Evolutionary conservation across 257 asterid genomes (phyloP), one percentile per base, ranked within the genome.

Genomic region (Penstemon eatonii): DNA sequence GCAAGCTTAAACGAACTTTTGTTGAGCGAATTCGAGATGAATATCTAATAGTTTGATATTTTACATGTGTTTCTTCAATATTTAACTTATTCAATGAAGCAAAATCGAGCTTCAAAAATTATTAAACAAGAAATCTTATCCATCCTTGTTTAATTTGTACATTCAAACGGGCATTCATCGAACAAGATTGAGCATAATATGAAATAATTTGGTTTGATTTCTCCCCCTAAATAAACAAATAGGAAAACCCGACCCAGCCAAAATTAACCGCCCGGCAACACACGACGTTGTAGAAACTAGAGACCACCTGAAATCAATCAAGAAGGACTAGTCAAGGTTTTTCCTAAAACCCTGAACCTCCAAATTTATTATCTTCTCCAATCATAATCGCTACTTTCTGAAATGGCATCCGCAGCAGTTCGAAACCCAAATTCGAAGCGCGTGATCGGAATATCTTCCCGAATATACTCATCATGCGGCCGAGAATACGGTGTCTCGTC

Each of bases 391-490:
- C 0, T 25, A 25, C 33, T 25, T 25, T 25, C 33, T 25, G 33
- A 25, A 73, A 83, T 82, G 90, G 86, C 90, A 12, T 54, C 84
- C 5, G 67, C 79, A 13, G 83, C 79, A 3, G 69, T 82, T 43
- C 65, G 88, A 59, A 81, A 78, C 70, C 69, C 82, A 45, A 71
- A 41, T 60, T 78, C 80, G 65, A 78, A 66, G 78, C 83, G 86
- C 10, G 25, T 80, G 25, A 39, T 69, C 10, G 56, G 80, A 19
- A 67, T 80, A 19, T 80, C 84, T 11, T 83, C 86, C 0, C 84
- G 78, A 71, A 42, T 82, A 10, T 68, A 80, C 65, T 65, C 82
- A 0, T 73, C 82, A 4, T 73, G 63, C 45, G 76, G 71, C 56
- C 75, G 83, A 60, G 83, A 71, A 73, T 75, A 84, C 25, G 66